Conservation (phyloP, 192 early-diverging fungal genomes). For the Entrophospora sp. region DNA sequence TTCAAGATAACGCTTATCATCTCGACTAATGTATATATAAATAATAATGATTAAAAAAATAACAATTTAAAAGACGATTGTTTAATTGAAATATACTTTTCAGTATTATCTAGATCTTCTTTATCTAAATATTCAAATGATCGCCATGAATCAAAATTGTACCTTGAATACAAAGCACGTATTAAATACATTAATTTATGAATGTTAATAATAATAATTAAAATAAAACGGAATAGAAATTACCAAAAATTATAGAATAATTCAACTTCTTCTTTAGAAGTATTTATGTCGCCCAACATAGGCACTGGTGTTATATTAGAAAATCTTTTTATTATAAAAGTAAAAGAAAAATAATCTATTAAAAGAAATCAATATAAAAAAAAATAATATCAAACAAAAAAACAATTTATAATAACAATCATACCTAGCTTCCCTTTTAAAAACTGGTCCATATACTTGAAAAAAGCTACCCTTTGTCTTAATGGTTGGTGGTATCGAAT, state of each 20-base stretch:
- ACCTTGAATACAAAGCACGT: slow-evolving; percentile 15
- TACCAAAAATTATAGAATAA: slow-evolving; percentile 75
- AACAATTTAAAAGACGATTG: background rate
- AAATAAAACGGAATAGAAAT: too few species aligned
- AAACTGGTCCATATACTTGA: slow-evolving; percentile 62
- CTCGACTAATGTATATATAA: slow-evolving; percentile 43
- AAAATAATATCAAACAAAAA: background rate
- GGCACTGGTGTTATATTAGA: slow-evolving; percentile 86
- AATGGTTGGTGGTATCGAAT: slow-evolving; percentile 57
- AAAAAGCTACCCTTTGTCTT: slow-evolving; percentile 83
- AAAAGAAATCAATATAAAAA: background rate
- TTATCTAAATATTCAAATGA: slow-evolving; percentile 98
- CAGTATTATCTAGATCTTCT: slow-evolving; percentile 82
- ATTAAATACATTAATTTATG: background rate
- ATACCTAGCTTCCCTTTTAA: slow-evolving; percentile 66
- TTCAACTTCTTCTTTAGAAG: slow-evolving; percentile 60
- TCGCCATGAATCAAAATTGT: slow-evolving; percentile 92
- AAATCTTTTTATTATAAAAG: slow-evolving; percentile 49
- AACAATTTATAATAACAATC: too few species aligned
- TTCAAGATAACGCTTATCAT: slow-evolving; percentile 94
- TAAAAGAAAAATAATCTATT: background rate
- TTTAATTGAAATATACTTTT: slow-evolving; percentile 40
- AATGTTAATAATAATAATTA: too few species aligned
- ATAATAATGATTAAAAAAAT: slow-evolving; percentile 2
- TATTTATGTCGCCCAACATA: slow-evolving; percentile 58